Base-by-base conservation (phyloP, 2,329 filamentous ascomycete genomes). In the Fusarium chaquense region DNA sequence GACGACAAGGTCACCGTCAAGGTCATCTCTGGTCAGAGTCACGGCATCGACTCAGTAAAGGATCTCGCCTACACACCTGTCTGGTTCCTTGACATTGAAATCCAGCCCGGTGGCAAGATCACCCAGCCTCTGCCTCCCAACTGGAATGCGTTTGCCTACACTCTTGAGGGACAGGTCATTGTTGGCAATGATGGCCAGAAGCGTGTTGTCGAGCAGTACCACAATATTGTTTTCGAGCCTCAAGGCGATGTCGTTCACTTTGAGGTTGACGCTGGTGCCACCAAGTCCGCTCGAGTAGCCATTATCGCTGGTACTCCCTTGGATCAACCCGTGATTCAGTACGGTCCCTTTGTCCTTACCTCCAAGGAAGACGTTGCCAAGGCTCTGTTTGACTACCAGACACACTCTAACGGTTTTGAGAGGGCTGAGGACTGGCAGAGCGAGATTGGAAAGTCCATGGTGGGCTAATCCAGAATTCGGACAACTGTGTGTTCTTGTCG, bases 31-130 rank as follows among this genome's bases (percentile, higher is more conserved):
- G 96, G 95, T 22, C 89, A 91, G 77, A 91, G 89, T 57, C 91
- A 94, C 75, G 94, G 93, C 45, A 88, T 96, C 54, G 94, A 98
- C 77, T 93, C 90, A 16, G 88, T 97, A 55, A 90, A 95, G 77
- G 94, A 98, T 76, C 84, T 98, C 45, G 94, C 95, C 16, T 98
- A 98, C 81, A 98, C 95, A 3, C 96, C 96, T 0, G 94, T 98
- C n/a, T 98, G 95, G 95, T 85, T 97, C 67, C 85, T 98, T 45
- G 95, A 98, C 78, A 84, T 98, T 53, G 89, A 87, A 22, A 87
- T 98, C 55, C 82, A 89, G 74, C 94, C 94, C 0, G 95, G 95
- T 55, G 94, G 93, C 47, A 88, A 85, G 62, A 83, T 98, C 70
- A 85, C 84, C 24, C 95, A 98, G 82, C 80, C 87, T 7, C 77